Base-by-base conservation (phyloP, 2,329 filamentous ascomycete species). In the Aspergillus pseudotamarii region DNA sequence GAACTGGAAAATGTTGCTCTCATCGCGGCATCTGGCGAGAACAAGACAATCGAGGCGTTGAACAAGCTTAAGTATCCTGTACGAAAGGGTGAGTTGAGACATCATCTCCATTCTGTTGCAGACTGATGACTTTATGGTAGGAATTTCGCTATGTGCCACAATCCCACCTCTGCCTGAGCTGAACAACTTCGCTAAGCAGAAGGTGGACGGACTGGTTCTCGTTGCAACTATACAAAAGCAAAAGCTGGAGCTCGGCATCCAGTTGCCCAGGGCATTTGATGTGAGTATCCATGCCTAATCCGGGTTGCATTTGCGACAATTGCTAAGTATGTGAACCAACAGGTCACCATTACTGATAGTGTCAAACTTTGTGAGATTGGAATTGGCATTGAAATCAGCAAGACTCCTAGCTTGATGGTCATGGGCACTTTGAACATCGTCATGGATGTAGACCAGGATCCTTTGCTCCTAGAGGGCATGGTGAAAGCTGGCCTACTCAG, bases 371-470 rank as follows among this genome's bases (percentile, higher is more conserved):
- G 38, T 41, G 38, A 41, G 38, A 41, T 41, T 41, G 38, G 16
- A 19, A 10, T 41, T 41, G 38, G 38, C 16, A 41, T 41, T 41
- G 51, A 55, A 36, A 55, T 36, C 21, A 55, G 36, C 19, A 55
- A 55, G 26, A 36, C 30, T 30, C 36, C 51, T 6, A 55, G 28
- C 51, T 55, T 14, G 51, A 55, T 41, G 38, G 38, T 41, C 19
- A 41, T 41, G 28, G 51, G 51, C 28, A 36, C 36, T 19, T 36
- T 55, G 51, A 55, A 30, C 26, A 55, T 55, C 16, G 6, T 55
- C 14, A 55, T 55, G 51, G 51, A 55, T 14, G 30, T 36, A 28
- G 51, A 36, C 19, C 28, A 55, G 51, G 51, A 55, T 55, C 51
- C 51, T 14, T 9, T 55, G 10, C 30, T 55, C 51, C 51, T 55